Percentiles rank a stretch among this genome's conserved stretches.
These are phyloP conservation scores for Pythium dissimile DNA, from an alignment of 352 stramenopile genomes.

Conservation along the genomic window DNA sequence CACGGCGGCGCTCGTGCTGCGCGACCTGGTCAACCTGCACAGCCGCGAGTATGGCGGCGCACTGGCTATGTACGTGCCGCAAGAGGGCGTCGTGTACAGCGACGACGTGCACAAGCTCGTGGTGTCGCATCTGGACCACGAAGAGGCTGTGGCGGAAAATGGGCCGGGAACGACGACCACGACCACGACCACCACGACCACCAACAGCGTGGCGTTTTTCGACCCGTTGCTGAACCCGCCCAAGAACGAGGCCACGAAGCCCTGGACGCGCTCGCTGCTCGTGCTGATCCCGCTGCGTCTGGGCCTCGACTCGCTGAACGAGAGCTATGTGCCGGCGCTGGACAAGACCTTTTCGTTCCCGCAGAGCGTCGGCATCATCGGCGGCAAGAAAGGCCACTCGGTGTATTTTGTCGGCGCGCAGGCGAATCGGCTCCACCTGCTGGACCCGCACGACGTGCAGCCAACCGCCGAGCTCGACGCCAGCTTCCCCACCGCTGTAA, in stretches of 20 bases:
- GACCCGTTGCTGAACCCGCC: conserved; percentile 83
- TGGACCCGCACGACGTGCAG: conserved; percentile 85
- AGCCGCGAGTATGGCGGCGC: conserved; percentile 38
- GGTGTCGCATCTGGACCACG: conserved; percentile 48
- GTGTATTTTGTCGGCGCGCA: conserved; percentile 95
- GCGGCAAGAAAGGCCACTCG: conserved; percentile 92
- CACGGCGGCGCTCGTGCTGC: conserved; percentile 83
- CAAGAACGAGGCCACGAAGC: conserved; percentile 31
- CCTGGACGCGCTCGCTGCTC: conserved; percentile 88
- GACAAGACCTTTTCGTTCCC: conserved; percentile 85
- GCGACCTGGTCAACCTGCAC: conserved; percentile 83
- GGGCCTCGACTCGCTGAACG: conserved; percentile 86
- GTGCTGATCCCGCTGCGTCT: conserved; percentile 92
- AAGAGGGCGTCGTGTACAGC: conserved; percentile 79
- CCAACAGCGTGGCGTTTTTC: conserved; percentile 48
- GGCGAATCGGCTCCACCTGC: conserved; percentile 69
- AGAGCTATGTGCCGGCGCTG: conserved; percentile 71
- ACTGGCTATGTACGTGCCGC: conserved; percentile 76
- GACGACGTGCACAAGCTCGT: conserved; percentile 74
- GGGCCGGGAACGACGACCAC: conserved; percentile 8
- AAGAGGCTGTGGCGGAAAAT: no score
- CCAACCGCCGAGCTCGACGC: conserved; percentile 60
- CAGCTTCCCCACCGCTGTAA: conserved; percentile 68
- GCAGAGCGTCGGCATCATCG: conserved; percentile 93
- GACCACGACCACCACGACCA: neutral